These are phyloP conservation scores for Lodderomyces parapsilosis DNA, from an alignment of 1,139 yeast genomes.

Conservation along the genomic window DNA sequence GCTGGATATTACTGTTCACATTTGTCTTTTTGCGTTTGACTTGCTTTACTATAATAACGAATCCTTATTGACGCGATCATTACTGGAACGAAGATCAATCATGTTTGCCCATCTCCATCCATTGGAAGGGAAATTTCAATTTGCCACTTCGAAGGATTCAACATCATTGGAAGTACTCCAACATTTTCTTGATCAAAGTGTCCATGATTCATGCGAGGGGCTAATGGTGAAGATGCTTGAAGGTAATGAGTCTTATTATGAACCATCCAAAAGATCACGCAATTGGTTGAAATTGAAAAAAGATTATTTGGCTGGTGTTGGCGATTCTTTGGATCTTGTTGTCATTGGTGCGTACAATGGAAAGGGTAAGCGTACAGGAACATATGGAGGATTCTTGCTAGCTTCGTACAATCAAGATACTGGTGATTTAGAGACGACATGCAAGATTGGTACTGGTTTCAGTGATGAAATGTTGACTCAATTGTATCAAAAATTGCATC, in stretches of 20 bases:
- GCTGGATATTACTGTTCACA: slow-evolving; percentile 83
- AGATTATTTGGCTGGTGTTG: slow-evolving; percentile 91
- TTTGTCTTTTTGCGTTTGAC: slow-evolving; percentile 92
- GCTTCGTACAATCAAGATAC: slow-evolving; percentile 89
- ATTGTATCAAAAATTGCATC: slow-evolving; percentile 59
- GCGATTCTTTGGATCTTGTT: slow-evolving; percentile 91
- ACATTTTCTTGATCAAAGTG: slow-evolving; percentile 82
- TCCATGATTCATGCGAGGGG: slow-evolving; percentile 92
- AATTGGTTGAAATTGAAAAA: slow-evolving; percentile 95
- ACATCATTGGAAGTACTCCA: slow-evolving; percentile 81
- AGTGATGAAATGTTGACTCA: slow-evolving; percentile 75
- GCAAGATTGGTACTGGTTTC: slow-evolving; percentile 97
- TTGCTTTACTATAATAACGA: slow-evolving; percentile 70
- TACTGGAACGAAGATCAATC: slow-evolving; percentile 66
- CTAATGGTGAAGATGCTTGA: slow-evolving; percentile 90
- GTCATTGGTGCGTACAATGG: slow-evolving; percentile 95
- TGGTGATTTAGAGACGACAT: slow-evolving; percentile 91
- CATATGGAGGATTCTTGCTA: slow-evolving; percentile 89
- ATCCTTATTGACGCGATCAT: slow-evolving; percentile 64
- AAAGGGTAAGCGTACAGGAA: slow-evolving; percentile 90
- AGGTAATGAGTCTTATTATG: slow-evolving; percentile 79
- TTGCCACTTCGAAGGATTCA: slow-evolving; percentile 75
- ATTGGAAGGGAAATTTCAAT: slow-evolving; percentile 76
- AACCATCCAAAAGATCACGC: slow-evolving; percentile 91
- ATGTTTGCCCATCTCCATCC: slow-evolving; percentile 56